phyloP scores from a whole-genome alignment of 108 stramenopile genomes.

The Nannochloropsis granulata region DNA sequence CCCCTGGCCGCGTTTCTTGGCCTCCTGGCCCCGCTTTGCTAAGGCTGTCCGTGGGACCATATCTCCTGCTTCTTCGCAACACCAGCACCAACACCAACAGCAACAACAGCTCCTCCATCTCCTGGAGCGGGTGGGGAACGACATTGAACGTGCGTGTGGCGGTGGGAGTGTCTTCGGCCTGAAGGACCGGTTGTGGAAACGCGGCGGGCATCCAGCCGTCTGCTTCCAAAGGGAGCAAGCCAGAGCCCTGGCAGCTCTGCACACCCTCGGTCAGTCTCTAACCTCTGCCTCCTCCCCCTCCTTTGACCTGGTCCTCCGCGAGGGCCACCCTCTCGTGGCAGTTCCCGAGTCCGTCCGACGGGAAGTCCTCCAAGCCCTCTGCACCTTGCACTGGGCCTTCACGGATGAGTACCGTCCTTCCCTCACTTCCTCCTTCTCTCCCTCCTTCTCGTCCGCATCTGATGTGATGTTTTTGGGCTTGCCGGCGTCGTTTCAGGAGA shows the following conservation, averaged over 20 bases:
- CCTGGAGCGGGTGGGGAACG: neutral
- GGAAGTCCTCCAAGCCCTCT: constrained; percentile 53
- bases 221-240: constrained; percentile 44
- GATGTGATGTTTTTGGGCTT: neutral
- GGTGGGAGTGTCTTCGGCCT: neutral
- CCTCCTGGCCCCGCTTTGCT: neutral
- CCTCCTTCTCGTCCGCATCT: neutral
- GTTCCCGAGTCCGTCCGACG: constrained; percentile 24
- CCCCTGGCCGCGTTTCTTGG: neutral
- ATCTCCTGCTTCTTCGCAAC: neutral
- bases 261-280: constrained; percentile 6
- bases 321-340: constrained; percentile 49
- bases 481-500: neutral
- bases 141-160: neutral
- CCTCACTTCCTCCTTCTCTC: neutral
- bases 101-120: neutral
- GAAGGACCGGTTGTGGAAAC: constrained; percentile 46
- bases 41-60: neutral
- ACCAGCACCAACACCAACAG: neutral
- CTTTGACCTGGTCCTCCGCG: neutral
- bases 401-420: constrained; percentile 46
- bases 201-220: constrained; percentile 50
- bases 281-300: neutral
- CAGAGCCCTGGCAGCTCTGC: constrained; percentile 33
- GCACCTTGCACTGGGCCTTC: constrained; percentile 55